A percentile compares a stretch with the other conserved stretches of the same genome.
These are phyloP conservation scores for Vaccinium vitisidaea DNA, from an alignment of 148 eudicot genomes.

Conservation along the genomic window DNA sequence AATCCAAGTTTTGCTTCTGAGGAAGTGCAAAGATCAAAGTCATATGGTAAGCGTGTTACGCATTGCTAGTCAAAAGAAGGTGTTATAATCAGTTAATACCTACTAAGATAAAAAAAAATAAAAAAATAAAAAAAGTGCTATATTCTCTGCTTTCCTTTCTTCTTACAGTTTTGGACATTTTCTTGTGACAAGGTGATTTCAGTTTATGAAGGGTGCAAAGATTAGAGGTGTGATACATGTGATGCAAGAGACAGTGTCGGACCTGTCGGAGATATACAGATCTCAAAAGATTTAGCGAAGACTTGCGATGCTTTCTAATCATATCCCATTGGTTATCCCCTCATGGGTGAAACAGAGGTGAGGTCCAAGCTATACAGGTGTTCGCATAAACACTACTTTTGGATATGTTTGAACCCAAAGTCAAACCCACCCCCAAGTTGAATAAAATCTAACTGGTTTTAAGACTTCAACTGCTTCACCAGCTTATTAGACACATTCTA, in stretches of 20 bases:
- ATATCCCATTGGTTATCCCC: background rate
- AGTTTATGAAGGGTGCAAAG: background rate
- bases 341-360: background rate
- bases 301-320: background rate
- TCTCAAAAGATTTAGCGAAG: background rate
- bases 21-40: background rate
- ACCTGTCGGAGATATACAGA: background rate
- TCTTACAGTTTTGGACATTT: background rate
- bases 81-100: background rate
- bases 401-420: background rate
- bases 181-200: background rate
- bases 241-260: background rate
- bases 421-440: background rate
- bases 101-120: background rate
- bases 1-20: background rate
- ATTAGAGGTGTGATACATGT: background rate
- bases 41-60: background rate
- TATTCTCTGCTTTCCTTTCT: background rate
- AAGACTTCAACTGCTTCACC: background rate
- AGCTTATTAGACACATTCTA: background rate
- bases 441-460: background rate
- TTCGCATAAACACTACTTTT: background rate
- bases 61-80: background rate
- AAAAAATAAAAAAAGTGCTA: background rate
- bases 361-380: background rate